phyloP scores from a whole-genome alignment of 257 asterid species.

The Misopates orontium region DNA sequence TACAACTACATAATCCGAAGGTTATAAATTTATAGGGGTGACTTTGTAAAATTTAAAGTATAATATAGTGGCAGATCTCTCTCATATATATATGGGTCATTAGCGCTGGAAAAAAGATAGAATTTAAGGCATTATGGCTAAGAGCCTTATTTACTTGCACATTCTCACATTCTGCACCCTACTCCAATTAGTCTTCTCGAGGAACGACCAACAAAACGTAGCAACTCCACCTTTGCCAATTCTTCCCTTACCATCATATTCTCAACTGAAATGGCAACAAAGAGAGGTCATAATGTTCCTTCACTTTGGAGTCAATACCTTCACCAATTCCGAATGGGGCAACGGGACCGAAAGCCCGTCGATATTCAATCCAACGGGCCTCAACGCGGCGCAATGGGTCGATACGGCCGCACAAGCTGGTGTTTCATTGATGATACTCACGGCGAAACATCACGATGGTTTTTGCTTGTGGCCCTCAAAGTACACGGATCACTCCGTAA shows the following conservation, averaged over 20 bases:
- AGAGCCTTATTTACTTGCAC: conserved; percentile 9
- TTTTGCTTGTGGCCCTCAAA: conserved; percentile 95
- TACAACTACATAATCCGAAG: background rate
- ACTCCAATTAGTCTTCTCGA: conserved; percentile 23
- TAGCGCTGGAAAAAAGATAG: background rate
- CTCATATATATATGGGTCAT: background rate
- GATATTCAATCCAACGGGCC: conserved; percentile 61
- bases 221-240: conserved; percentile 87
- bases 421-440: conserved; percentile 66
- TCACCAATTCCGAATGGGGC: conserved; percentile 90
- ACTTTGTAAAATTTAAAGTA: background rate
- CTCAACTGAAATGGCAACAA: conserved; percentile 94
- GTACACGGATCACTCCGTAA: conserved; percentile 81
- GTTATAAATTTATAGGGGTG: background rate
- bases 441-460: conserved; percentile 95
- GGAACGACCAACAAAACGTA: conserved; percentile 2
- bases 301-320: conserved; percentile 90
- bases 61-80: background rate
- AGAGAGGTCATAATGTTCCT: conserved; percentile 85
- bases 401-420: conserved; percentile 69
- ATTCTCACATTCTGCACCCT: conserved; percentile 28
- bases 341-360: conserved; percentile 72
- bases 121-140: conserved; percentile 14
- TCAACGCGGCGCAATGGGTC: conserved; percentile 76
- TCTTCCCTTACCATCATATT: conserved; percentile 70